Evolutionary conservation across 768 basidiomycete genomes (phyloP).

Genomic region (Austroboletus eburneus): DNA sequence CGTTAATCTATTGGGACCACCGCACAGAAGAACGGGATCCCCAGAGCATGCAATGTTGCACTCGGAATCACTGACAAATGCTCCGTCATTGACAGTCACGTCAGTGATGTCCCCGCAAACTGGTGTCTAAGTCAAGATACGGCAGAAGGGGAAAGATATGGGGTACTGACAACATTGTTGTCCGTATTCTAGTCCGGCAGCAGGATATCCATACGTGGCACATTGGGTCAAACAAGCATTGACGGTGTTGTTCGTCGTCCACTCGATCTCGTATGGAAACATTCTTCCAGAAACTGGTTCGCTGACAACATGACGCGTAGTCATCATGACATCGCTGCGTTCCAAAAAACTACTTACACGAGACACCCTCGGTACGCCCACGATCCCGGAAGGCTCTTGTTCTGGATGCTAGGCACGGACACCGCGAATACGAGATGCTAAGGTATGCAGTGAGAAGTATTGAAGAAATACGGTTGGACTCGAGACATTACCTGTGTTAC

Average conservation of each 20-base stretch:
- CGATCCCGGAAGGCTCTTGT: slow-evolving; percentile 53
- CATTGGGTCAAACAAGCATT: slow-evolving; percentile 65
- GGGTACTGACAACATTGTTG: slow-evolving; percentile 65
- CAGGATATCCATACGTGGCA: slow-evolving; percentile 65
- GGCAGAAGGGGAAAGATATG: neutral
- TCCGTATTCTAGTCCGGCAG: slow-evolving; percentile 65
- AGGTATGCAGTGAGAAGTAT: no score
- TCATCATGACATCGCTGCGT: neutral
- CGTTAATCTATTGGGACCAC: slow-evolving; percentile 49
- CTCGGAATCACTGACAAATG: slow-evolving; percentile 32
- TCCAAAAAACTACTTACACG: slow-evolving; percentile 37
- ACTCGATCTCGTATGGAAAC: slow-evolving; percentile 59
- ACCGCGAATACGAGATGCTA: no score
- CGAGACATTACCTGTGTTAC: no score
- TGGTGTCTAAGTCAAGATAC: slow-evolving; percentile 19
- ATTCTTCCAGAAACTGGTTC: slow-evolving; percentile 44
- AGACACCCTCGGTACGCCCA: slow-evolving; percentile 69
- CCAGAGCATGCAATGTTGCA: slow-evolving; percentile 60
- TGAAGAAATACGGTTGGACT: no score
- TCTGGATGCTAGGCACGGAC: slow-evolving; percentile 48
- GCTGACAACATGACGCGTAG: slow-evolving; percentile 27
- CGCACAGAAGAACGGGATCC: slow-evolving; percentile 67
- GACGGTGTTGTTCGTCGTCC: slow-evolving; percentile 59
- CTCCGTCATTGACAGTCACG: slow-evolving; percentile 35
- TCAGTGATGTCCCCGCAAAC: slow-evolving; percentile 70